Conservation (phyloP, 2,329 filamentous ascomycete species). For the Amauroascus verrucosus region DNA sequence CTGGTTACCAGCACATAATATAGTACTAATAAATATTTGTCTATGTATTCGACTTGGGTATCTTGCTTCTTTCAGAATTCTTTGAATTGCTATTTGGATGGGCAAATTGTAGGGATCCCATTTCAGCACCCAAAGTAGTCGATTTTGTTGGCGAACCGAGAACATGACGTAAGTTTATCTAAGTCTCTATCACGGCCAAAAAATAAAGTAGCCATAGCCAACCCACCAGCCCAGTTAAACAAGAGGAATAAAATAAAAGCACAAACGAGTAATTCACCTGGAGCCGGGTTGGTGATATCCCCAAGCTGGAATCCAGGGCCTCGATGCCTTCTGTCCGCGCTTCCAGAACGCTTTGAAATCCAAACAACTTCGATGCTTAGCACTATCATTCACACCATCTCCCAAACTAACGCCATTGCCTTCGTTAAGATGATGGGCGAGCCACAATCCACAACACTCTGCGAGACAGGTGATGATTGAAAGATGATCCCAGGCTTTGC, state of each 20-base stretch:
- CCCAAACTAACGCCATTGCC: not conserved
- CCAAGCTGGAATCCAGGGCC: slow-evolving; percentile 14
- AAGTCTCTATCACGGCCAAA: not conserved
- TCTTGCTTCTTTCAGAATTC: not conserved
- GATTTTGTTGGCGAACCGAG: too few relatives aligned
- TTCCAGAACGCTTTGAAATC: slow-evolving; percentile 1
- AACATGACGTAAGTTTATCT: too few relatives aligned
- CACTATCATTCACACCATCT: not conserved
- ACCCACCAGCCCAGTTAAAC: not conserved
- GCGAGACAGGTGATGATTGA: not conserved
- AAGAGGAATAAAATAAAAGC: not conserved
- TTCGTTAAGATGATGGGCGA: not conserved
- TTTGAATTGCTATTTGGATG: too few relatives aligned
- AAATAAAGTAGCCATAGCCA: not conserved
- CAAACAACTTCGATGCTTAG: not conserved
- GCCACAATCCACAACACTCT: slow-evolving; percentile 2
- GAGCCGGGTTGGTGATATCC: slow-evolving; percentile 12
- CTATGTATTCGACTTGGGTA: not conserved
- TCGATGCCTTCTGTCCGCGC: not conserved
- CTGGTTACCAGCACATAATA: not conserved
- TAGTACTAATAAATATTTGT: not conserved
- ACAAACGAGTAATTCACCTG: slow-evolving; percentile 5
- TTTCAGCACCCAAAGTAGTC: too few relatives aligned
- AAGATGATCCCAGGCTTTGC: not conserved
- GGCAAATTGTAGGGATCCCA: too few relatives aligned